A percentile compares a stretch with the other conserved stretches of the same genome.
These are phyloP conservation scores for Pestalotiopsis sp. DNA, from an alignment of 2,329 filamentous ascomycete genomes.

Conservation along the genomic window DNA sequence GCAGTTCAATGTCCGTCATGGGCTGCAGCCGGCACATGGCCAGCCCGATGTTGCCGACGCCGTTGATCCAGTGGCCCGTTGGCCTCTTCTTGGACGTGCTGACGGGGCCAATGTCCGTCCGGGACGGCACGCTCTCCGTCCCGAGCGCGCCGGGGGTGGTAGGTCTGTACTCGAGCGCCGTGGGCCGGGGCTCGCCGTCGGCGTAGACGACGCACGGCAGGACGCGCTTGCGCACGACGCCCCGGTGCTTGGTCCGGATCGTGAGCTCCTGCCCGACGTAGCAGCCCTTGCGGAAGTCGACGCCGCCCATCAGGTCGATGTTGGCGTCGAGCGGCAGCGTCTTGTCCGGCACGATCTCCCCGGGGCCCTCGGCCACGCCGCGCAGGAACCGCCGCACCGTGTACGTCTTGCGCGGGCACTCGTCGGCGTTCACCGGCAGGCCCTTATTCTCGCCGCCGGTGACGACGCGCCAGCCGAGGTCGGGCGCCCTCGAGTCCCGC, in stretches of 20 bases:
- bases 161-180: constrained; percentile 50
- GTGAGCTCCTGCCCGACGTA: constrained; percentile 97
- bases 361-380: constrained; percentile 84
- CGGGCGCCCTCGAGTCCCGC: constrained; percentile 56
- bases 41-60: constrained; percentile 84
- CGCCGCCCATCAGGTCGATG: constrained; percentile 80
- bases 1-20: constrained; percentile 81
- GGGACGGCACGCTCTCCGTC: constrained; percentile 42
- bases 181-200: constrained; percentile 39
- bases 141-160: constrained; percentile 18
- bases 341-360: constrained; percentile 71
- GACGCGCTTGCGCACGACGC: constrained; percentile 88
- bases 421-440: constrained; percentile 45
- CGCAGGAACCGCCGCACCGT: constrained; percentile 75
- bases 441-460: constrained; percentile 31
- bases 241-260: constrained; percentile 91
- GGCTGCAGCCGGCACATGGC: constrained; percentile 85
- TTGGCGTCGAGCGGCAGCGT: constrained; percentile 88
- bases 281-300: constrained; percentile 95
- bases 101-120: constrained; percentile 52
- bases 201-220: constrained; percentile 78
- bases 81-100: constrained; percentile 63
- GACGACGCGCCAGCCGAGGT: constrained; percentile 55
- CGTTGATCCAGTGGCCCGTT: constrained; percentile 78
- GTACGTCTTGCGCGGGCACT: constrained; percentile 63